phyloP scores from a whole-genome alignment of 768 basidiomycete genomes.

The Tylopilus rubrobrunneus region DNA sequence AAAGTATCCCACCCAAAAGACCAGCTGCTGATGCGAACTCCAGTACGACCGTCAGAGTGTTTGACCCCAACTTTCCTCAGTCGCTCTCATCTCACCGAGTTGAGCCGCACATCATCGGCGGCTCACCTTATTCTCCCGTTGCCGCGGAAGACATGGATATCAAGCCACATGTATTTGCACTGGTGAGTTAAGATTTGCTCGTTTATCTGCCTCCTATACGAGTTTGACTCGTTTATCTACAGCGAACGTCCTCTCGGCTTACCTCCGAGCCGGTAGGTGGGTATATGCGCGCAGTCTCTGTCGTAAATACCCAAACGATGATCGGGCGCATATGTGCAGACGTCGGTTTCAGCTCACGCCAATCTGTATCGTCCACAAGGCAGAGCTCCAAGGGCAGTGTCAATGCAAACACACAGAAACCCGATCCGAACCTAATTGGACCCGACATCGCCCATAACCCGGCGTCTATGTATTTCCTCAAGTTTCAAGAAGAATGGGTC shows the following conservation, averaged over 20 bases:
- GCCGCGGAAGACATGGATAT: constrained; percentile 2
- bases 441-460: neutral
- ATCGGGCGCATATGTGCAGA: constrained; percentile 16
- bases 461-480: neutral
- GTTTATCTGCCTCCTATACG: neutral
- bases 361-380: constrained; percentile 1
- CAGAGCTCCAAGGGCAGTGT: constrained; percentile 6
- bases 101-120: constrained; percentile 11
- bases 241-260: constrained; percentile 12
- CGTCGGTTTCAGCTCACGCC: neutral
- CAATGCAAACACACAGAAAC: constrained; percentile 10
- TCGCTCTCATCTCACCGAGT: constrained; percentile 9
- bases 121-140: constrained; percentile 3
- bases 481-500: constrained; percentile 7
- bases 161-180: neutral
- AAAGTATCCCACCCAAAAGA: constrained; percentile 12
- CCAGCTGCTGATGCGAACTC: constrained; percentile 1
- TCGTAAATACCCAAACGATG: neutral
- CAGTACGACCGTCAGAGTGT: constrained; percentile 7
- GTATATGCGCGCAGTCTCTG: constrained; percentile 16
- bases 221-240: neutral
- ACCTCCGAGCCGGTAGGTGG: constrained; percentile 19
- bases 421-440: neutral
- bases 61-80: constrained; percentile 9
- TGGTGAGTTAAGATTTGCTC: constrained; percentile 5